phyloP scores from a whole-genome alignment of 495 filamentous ascomycete species.

The Penicillium maclennaniae region DNA sequence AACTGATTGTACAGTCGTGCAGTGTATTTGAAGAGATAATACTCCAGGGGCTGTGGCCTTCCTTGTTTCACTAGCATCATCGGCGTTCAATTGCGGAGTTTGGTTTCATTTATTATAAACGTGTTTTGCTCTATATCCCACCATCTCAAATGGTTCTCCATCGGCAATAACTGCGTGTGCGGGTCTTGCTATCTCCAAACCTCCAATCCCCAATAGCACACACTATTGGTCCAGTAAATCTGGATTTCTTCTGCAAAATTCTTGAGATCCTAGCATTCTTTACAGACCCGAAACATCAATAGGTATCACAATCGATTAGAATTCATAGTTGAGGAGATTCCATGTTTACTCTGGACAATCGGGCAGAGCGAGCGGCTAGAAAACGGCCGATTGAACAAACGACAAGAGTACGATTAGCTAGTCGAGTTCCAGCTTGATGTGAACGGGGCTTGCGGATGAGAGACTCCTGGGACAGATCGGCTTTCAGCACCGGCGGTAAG shows the following conservation, averaged over 20 bases:
- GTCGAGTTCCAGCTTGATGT: background rate
- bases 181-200: background rate
- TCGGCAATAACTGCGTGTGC: background rate
- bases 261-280: background rate
- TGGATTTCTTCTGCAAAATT: background rate
- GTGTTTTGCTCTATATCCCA: conserved; percentile 19
- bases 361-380: background rate
- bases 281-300: background rate
- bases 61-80: conserved; percentile 19
- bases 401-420: background rate
- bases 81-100: conserved; percentile 22
- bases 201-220: conserved; percentile 1
- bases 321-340: conserved; percentile 4
- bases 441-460: conserved; percentile 3
- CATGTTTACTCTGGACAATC: background rate
- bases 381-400: background rate
- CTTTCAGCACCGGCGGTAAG: background rate
- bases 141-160: conserved; percentile 1
- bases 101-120: conserved; percentile 9
- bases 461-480: background rate
- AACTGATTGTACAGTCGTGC: conserved; percentile 19
- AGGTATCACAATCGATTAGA: background rate
- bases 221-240: background rate
- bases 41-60: background rate
- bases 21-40: background rate